Evolutionary conservation across 768 basidiomycete genomes (phyloP), one percentile per base, ranked within the genome.

Genomic region (Erythrobasidium yunnanense): DNA sequence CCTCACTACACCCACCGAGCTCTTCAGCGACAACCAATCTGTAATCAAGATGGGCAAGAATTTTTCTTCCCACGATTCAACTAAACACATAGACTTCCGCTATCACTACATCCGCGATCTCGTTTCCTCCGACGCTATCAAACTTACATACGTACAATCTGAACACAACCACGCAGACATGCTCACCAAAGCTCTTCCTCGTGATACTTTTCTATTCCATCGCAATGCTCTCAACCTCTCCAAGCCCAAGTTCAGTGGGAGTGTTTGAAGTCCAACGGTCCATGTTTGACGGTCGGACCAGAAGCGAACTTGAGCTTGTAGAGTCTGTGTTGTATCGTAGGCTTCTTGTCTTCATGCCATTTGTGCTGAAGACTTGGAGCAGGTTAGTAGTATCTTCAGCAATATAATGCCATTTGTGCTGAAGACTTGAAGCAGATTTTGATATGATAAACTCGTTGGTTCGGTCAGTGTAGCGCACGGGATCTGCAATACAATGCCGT

Each of bases 51-150:
- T 78, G 15, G 57, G 74, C 0, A 70, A 73, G 18, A 74, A 77
- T 29, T 66, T 69, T 7, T 69, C 73, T 23, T 74, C 74, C 55
- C 76, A 78, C 38, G 58, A 71, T 1, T 70, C 75, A 20, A 75
- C 77, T 20, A 79, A 79, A 65, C 79, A 80, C 70, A 78, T 79
- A 51, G 74, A 77, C 62, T 72, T 78, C 30, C 72, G 74, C 0
- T 73, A 77, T 56, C 78, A 79, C 65, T 77, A 73, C 55, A 67
- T 78, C n/a, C 71, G 74, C 23, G 70, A 78, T 8, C 66, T 50
- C 11, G 68, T 78, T 50, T 54, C 52, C n/a, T 27, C 65, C 4
- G 53, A 68, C 8, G 54, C 53, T 17, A 68, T 77, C 25, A 15
- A 56, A 1, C 38, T 72, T 11, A 25, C 38, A 5, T 73, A 71